Percentiles rank a stretch among this genome's conserved stretches.
phyloP scores from a whole-genome alignment of 805 yeast genomes.

The Starmerella apicola region DNA sequence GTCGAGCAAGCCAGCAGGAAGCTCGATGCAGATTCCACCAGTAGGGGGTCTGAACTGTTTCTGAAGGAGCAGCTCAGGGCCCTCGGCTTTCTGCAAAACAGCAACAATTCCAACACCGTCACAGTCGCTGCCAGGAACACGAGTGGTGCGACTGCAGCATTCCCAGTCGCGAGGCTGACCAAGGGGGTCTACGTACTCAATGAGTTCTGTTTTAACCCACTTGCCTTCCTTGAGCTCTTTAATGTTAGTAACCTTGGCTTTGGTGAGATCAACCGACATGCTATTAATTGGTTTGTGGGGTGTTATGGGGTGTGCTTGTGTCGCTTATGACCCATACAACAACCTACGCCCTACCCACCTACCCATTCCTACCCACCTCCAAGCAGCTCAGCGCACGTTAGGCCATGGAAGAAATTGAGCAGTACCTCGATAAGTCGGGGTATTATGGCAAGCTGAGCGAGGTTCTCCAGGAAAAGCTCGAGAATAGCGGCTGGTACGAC shows the following conservation, averaged over 20 bases:
- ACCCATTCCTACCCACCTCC: too few species aligned
- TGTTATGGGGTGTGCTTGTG: too few species aligned
- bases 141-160: conserved; percentile 68
- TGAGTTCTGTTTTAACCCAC: conserved; percentile 41
- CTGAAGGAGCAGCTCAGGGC: conserved; percentile 52
- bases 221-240: conserved; percentile 37
- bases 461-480: conserved; percentile 47
- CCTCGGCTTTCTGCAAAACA: conserved; percentile 40
- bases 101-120: conserved; percentile 93
- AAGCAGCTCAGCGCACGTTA: too few species aligned
- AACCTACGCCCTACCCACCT: too few species aligned
- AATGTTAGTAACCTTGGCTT: conserved; percentile 24
- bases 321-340: too few species aligned
- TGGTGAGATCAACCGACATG: conserved; percentile 15
- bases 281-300: too few species aligned
- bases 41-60: conserved; percentile 93
- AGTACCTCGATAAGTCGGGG: conserved; percentile 18
- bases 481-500: conserved; percentile 80
- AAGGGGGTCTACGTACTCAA: conserved; percentile 32
- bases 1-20: conserved; percentile 92
- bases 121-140: conserved; percentile 46
- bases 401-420: conserved; percentile 17
- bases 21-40: conserved; percentile 74
- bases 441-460: conserved; percentile 39
- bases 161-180: conserved; percentile 65